Evolutionary conservation across 139 green algal species (phyloP).

Genomic region (Dunaliella primolecta): DNA sequence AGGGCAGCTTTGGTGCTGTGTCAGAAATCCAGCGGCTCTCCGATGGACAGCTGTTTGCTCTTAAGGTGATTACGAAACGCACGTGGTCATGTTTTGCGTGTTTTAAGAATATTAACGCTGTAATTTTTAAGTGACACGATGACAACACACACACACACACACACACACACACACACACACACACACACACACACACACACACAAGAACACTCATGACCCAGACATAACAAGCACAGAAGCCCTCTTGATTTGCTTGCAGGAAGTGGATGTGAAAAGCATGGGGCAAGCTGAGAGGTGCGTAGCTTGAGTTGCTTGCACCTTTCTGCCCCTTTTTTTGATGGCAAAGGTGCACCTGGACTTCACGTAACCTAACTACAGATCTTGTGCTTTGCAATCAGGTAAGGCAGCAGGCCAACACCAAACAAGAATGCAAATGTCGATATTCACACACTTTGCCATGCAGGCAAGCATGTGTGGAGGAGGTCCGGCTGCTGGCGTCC

Average conservation of each 20-base stretch:
- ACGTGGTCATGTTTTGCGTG: background rate
- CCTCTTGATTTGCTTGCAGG: background rate
- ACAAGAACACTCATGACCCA: background rate
- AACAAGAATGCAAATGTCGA: too few species aligned
- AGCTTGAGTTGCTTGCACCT: too few species aligned
- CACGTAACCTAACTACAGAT: too few species aligned
- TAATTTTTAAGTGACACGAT: background rate
- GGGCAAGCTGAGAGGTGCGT: background rate
- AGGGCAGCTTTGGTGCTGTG: background rate
- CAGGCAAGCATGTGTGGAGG: background rate
- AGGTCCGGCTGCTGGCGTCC: background rate
- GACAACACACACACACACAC: background rate
- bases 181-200: background rate
- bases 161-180: background rate
- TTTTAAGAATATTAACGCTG: background rate
- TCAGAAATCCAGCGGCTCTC: background rate
- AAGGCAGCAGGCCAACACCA: too few species aligned
- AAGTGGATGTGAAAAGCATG: background rate
- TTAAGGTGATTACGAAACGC: background rate
- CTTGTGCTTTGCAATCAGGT: too few species aligned
- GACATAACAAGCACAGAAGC: background rate
- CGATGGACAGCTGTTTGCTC: background rate
- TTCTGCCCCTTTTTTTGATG: too few species aligned
- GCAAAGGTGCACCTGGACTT: too few species aligned
- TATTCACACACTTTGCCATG: too few species aligned